Evolutionary conservation across 1,139 yeast genomes (phyloP).

Genomic region (Pichia sp.): DNA sequence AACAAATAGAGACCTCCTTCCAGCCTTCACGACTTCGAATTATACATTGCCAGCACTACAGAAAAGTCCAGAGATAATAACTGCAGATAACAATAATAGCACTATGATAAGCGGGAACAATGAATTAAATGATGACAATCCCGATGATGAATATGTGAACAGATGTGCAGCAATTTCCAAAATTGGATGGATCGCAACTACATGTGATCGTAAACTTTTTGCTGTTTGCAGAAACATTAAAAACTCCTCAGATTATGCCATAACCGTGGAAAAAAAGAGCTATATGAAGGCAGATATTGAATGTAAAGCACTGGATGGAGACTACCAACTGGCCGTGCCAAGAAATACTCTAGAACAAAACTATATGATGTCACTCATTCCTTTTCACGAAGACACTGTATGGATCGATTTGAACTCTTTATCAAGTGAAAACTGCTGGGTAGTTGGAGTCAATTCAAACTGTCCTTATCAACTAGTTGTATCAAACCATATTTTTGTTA

Average conservation of each 20-base stretch:
- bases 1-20: background rate
- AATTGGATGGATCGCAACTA: constrained; percentile 27
- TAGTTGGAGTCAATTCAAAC: constrained; percentile 65
- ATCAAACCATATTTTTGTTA: constrained; percentile 52
- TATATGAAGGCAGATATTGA: constrained; percentile 49
- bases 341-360: constrained; percentile 44
- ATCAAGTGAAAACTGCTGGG: constrained; percentile 74
- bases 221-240: constrained; percentile 52
- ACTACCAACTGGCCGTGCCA: constrained; percentile 52
- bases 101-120: constrained; percentile 1
- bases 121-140: constrained; percentile 8
- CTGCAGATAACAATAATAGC: background rate
- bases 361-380: constrained; percentile 25
- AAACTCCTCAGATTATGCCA: constrained; percentile 45
- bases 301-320: constrained; percentile 18
- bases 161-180: constrained; percentile 55
- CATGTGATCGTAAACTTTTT: constrained; percentile 51
- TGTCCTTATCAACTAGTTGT: constrained; percentile 72
- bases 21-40: background rate
- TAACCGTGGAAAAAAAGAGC: constrained; percentile 34
- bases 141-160: constrained; percentile 21
- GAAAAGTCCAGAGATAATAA: background rate
- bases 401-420: constrained; percentile 89
- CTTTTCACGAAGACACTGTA: constrained; percentile 31
- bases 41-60: background rate